Evolutionary conservation across 306 rosid genomes (phyloP), one percentile per base, ranked within the genome.

Genomic region (Phaseolus lunatus): DNA sequence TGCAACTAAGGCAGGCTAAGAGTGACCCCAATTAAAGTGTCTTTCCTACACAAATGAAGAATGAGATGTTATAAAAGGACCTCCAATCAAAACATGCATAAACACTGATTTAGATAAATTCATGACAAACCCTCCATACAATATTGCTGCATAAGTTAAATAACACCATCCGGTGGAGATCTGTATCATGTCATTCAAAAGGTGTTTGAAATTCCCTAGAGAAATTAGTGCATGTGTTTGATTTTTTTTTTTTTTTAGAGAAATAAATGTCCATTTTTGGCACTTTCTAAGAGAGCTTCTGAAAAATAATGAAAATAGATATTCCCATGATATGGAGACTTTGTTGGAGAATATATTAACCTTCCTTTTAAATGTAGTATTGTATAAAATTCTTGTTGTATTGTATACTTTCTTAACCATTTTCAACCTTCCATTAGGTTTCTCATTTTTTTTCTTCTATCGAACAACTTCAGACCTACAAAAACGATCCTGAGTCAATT

Each of bases 401-500:
- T 29, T 2, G 19, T 18, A 16, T 49, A 14, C 44, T 26, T 15
- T 48, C 59, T 48, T n/a, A 27, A 0, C 18, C 11, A 1, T 48
- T 69, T 48, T 58, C 65, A 58, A 48, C 35, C 33, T 61, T 35
- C 44, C 47, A 10, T 9, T n/a, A 61, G 47, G 22, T 26, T 23
- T 58, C 20, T 18, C 31, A 9, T 16, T 74, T 45, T 45, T 44
- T 59, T 52, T 44, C 69, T 59, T 24, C 13, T 44, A n/a, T 62
- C 9, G 35, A 11, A 33, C 18, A 35, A 16, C 41, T 27, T 74
- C 41, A 43, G 18, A 35, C 8, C 6, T 13, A 50, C 53, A 19
- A 76, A 52, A 37, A 48, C n/a, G 53, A 76, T 66, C n/a, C 22
- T 24, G 12, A 53, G 56, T 41, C 20, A 52, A 16, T 24, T 66